Base-by-base conservation (phyloP, 2,329 filamentous ascomycete species). In the Epichloe gansuensis region DNA sequence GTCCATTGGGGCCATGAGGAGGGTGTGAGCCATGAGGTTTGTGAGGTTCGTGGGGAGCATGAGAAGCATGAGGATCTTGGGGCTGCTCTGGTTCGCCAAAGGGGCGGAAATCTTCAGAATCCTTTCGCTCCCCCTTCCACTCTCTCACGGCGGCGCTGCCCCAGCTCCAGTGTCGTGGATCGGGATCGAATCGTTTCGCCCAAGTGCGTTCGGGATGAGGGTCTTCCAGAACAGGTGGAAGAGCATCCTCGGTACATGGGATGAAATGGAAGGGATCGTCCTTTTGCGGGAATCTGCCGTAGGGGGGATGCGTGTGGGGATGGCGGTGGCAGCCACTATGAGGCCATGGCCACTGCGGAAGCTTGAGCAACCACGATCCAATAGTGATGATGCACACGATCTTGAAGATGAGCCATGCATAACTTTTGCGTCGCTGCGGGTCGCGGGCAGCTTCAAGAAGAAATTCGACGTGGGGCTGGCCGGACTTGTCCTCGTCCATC, bases 91-190 rank as follows among this genome's bases (percentile, higher is more conserved):
- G 27, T 13, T 52, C 31, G 17, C 36, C 34, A 35, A 11, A 23
- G 3, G 8, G 21, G 23, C 23, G 31, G n/a, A 31, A 11, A 2
- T 45, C 44, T 27, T 17, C 34, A 5, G 12, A 17, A 21, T 45
- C 43, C 35, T 44, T 31, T 31, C 27, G 27, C 3, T 31, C 8
- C 8, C 23, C 27, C 8, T 11, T 31, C 39, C 1, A 43, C 34
- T 11, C 27, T 13, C 15, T 36, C 51, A 44, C 36, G 27, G 53
- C 56, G 7, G 51, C 51, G 41, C 63, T 64, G 4, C 69, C 71
- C 73, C 74, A 76, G 57, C 61, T 73, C 74, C 74, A 76, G 50
- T 69, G 61, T 1, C 61, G 58, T 0, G 73, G 73, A 38, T 74
- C 57, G 0, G 70, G 68, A 34, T 75, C 70, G 50, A 70, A 75